Evolutionary conservation across 2,329 filamentous ascomycete genomes (phyloP).

Genomic region (Talaromyces islandicus): DNA sequence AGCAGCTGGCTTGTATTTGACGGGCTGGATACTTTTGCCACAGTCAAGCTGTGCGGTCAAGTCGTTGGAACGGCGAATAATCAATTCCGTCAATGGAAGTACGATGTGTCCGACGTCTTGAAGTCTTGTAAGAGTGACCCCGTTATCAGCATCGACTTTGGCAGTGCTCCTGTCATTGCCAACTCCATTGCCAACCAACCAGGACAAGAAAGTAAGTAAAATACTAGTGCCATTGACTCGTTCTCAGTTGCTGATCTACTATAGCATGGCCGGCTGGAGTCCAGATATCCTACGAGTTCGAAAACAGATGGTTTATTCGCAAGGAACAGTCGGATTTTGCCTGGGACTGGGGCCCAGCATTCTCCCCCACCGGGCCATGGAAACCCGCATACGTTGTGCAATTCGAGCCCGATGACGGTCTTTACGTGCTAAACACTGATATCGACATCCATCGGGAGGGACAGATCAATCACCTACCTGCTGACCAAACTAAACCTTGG

Average conservation of each 20-base stretch:
- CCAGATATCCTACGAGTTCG: conserved; percentile 46
- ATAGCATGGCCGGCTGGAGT: conserved; percentile 46
- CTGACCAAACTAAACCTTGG: conserved; percentile 54
- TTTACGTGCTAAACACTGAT: conserved; percentile 49
- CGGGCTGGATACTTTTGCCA: conserved; percentile 57
- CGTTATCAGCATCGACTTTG: conserved; percentile 49
- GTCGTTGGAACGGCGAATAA: conserved; percentile 54
- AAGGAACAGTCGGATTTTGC: conserved; percentile 61
- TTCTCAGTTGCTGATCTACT: not conserved
- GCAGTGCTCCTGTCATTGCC: conserved; percentile 50
- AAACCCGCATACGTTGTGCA: conserved; percentile 54
- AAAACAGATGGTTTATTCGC: conserved; percentile 51
- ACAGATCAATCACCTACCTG: conserved; percentile 53
- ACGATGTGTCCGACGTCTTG: conserved; percentile 49
- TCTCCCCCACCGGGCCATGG: conserved; percentile 60
- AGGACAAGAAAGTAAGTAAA: conserved; percentile 37
- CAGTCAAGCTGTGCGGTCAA: conserved; percentile 50
- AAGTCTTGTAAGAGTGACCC: conserved; percentile 34
- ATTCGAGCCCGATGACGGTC: conserved; percentile 33
- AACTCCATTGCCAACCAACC: conserved; percentile 47
- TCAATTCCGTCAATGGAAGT: conserved; percentile 58
- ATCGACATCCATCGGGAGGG: conserved; percentile 55
- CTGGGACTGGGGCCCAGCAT: conserved; percentile 59
- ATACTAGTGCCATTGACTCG: too few relatives aligned
- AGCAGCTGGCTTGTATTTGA: conserved; percentile 56